Conservation (phyloP, 805 yeast species). For the Cyberlindnera suaveolens region DNA sequence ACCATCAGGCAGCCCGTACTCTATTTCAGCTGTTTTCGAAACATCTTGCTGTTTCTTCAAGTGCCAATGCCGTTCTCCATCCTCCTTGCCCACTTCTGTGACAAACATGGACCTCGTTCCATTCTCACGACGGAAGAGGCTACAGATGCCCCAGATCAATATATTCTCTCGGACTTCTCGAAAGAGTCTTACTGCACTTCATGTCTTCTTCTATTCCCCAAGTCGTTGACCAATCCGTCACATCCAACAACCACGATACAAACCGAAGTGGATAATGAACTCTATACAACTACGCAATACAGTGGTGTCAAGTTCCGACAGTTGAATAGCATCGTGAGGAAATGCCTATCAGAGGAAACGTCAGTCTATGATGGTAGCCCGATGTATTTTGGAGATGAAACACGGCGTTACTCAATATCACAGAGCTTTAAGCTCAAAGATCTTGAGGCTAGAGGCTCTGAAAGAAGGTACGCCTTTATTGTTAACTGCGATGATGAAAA, state of each 20-base stretch:
- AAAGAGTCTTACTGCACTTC: constrained; percentile 51
- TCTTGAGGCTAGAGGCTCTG: constrained; percentile 66
- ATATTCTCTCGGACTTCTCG: constrained; percentile 33
- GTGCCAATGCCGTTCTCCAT: constrained; percentile 30
- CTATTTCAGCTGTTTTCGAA: no score
- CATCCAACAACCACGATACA: constrained; percentile 32
- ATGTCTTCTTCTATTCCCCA: constrained; percentile 51
- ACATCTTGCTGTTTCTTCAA: no score
- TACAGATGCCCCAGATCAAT: constrained; percentile 16
- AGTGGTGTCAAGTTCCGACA: constrained; percentile 50
- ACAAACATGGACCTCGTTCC: constrained; percentile 68
- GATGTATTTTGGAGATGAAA: constrained; percentile 55
- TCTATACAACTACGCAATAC: constrained; percentile 53
- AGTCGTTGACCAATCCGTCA: constrained; percentile 16
- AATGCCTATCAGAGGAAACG: constrained; percentile 62
- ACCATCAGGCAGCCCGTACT: no score
- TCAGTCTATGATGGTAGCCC: constrained; percentile 54
- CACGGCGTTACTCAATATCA: constrained; percentile 53
- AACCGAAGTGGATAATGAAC: constrained; percentile 13
- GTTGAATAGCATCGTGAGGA: constrained; percentile 54
- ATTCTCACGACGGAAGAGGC: constrained; percentile 54
- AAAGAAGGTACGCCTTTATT: constrained; percentile 57
- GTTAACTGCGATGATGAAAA: constrained; percentile 50
- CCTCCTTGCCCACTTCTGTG: constrained; percentile 70
- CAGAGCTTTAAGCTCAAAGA: constrained; percentile 59